Base-by-base conservation (phyloP, 768 basidiomycete species). In the Tulasnella sp. region DNA sequence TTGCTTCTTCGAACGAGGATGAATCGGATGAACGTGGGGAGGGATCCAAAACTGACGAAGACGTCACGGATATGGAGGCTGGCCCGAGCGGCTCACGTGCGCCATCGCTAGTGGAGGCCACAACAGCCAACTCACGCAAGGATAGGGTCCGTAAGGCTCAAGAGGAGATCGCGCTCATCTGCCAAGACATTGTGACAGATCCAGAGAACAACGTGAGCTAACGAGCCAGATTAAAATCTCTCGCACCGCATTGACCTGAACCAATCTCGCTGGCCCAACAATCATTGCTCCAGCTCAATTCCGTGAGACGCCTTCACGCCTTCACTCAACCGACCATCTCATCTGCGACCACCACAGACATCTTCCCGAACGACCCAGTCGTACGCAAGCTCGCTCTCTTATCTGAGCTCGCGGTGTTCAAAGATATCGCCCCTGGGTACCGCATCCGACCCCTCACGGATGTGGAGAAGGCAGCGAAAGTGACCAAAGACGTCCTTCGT, bases 371-470 rank as follows among this genome's bases (percentile, higher is more conserved):
- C 65, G 92, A 97, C 64, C 70, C 76, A 17, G 72, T 86, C 30
- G 86, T 99, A 63, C 82, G 94, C 62, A 88, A 88, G 68, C 74
- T 98, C 41, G 87, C 94, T 2, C 78, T 93, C 49, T 74, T 97
- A 42, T 94, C 92, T 11, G 85, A 94, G 66, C 75, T 97, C 29
- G 87, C 92, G 25, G 89, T 98, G 10, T 96, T 90, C 78, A 92
- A 91, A 68, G 96, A 99, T 70, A 80, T 97, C 63, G 83, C 97
- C 43, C 96, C 96, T 24, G 91, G 91, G 2, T 99, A 97, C 71
- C 85, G 92, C 61, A 94, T 99, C 69, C 90, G 96, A 54, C 73
- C 83, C 17, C 75, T 98, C 45, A 92, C 91, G 5, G 94, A 92
- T 52, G 80, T 80, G 64, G 96, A 99, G 71, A 90, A 87, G 70